Evolutionary conservation across 768 basidiomycete species (phyloP).

Genomic region (Amanita subjunquillea): DNA sequence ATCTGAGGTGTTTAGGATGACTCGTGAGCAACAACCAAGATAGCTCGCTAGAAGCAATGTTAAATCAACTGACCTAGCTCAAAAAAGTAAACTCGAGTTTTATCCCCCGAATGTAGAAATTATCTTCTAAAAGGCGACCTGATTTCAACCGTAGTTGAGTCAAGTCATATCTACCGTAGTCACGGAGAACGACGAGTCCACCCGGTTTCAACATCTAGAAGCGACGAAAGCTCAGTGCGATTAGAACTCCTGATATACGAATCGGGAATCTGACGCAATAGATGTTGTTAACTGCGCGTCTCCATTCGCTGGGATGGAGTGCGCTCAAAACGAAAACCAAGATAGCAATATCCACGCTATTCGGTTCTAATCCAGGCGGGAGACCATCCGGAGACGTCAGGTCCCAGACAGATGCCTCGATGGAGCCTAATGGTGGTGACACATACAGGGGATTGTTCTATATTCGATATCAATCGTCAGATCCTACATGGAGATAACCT

Average conservation of each 20-base stretch:
- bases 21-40: neutral
- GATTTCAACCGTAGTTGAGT: conserved; percentile 91
- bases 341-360: conserved; percentile 79
- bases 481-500: neutral
- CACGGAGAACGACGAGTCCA: conserved; percentile 76
- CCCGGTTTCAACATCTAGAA: conserved; percentile 81
- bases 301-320: conserved; percentile 90
- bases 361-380: conserved; percentile 52
- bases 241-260: neutral
- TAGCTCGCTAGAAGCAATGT: neutral
- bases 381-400: conserved; percentile 54
- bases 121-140: conserved; percentile 80
- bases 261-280: conserved; percentile 40
- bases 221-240: neutral
- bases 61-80: conserved; percentile 49
- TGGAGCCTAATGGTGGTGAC: conserved; percentile 55
- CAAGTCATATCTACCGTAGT: conserved; percentile 93
- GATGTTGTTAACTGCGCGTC: conserved; percentile 69
- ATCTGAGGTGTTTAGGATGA: conserved; percentile 30
- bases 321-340: conserved; percentile 93
- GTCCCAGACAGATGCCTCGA: conserved; percentile 87
- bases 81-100: conserved; percentile 96
- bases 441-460: conserved; percentile 68
- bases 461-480: conserved; percentile 1
- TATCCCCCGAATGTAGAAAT: conserved; percentile 94